Conservation (phyloP, 495 filamentous ascomycete genomes). For the Penicillium maclennaniae region DNA sequence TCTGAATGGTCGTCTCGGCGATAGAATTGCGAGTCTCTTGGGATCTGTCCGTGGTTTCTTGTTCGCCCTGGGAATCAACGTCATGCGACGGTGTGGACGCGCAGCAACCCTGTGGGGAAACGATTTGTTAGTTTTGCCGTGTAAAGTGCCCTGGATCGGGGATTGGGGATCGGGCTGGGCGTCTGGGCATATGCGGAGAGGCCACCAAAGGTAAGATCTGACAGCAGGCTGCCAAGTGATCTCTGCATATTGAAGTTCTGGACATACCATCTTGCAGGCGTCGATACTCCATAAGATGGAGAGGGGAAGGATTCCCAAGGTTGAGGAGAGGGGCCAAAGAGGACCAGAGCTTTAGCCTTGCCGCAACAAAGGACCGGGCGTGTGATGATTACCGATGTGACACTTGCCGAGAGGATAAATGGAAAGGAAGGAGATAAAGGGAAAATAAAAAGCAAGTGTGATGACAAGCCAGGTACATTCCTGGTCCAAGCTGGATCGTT, state of each 20-base stretch:
- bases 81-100: slow-evolving; percentile 37
- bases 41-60: slow-evolving; percentile 13
- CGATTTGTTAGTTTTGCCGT: background rate
- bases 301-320: slow-evolving; percentile 9
- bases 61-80: slow-evolving; percentile 15
- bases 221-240: background rate
- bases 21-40: slow-evolving; percentile 12
- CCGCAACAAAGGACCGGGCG: background rate
- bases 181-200: background rate
- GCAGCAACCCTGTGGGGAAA: slow-evolving; percentile 34
- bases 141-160: background rate
- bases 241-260: background rate
- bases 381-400: background rate
- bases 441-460: background rate
- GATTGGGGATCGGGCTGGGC: background rate
- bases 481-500: background rate
- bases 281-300: slow-evolving; percentile 17
- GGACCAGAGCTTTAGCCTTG: background rate
- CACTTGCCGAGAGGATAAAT: background rate
- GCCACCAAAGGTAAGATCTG: background rate
- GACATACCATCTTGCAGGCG: slow-evolving; percentile 31
- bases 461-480: background rate
- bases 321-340: slow-evolving; percentile 5
- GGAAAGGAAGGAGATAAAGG: background rate
- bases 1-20: slow-evolving; percentile 3